Conservation (phyloP, 306 rosid species). For the Sphenostylis stenocarpa region DNA sequence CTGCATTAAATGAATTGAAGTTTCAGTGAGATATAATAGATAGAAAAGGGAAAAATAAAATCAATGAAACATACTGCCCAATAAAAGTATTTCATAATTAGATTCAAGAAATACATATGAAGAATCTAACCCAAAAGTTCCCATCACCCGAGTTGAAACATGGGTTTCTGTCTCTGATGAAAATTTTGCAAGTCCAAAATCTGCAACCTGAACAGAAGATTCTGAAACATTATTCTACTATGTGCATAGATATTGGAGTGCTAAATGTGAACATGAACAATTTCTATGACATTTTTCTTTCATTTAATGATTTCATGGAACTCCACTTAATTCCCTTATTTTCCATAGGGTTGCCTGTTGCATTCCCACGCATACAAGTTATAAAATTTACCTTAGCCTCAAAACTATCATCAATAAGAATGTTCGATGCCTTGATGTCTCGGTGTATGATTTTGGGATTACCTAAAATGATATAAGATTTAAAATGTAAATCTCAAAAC, state of each 20-base stretch:
- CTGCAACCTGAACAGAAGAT: constrained; percentile 52
- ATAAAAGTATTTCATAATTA: not conserved
- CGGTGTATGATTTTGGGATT: constrained; percentile 66
- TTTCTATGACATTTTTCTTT: not conserved
- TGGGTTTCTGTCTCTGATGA: constrained; percentile 58
- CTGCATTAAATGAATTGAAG: constrained; percentile 41
- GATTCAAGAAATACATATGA: not conserved
- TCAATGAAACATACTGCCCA: not conserved
- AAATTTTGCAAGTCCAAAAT: constrained; percentile 69
- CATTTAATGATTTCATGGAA: not conserved
- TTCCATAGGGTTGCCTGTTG: not conserved
- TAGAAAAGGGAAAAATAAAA: not conserved
- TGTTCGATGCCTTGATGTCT: constrained; percentile 70
- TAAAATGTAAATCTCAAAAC: constrained; percentile 5
- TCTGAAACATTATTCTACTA: not conserved
- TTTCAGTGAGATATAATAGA: not conserved
- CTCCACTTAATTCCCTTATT: not conserved
- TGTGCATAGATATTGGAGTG: not conserved
- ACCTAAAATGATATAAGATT: constrained; percentile 40
- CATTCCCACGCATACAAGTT: not conserved
- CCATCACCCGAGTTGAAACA: constrained; percentile 72
- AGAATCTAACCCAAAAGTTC: constrained; percentile 64
- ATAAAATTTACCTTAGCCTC: constrained; percentile 55
- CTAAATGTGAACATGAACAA: not conserved
- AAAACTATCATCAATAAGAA: constrained; percentile 57